phyloP scores from a whole-genome alignment of 2,329 filamentous ascomycete genomes.

The Phaeosphaeria sp. region DNA sequence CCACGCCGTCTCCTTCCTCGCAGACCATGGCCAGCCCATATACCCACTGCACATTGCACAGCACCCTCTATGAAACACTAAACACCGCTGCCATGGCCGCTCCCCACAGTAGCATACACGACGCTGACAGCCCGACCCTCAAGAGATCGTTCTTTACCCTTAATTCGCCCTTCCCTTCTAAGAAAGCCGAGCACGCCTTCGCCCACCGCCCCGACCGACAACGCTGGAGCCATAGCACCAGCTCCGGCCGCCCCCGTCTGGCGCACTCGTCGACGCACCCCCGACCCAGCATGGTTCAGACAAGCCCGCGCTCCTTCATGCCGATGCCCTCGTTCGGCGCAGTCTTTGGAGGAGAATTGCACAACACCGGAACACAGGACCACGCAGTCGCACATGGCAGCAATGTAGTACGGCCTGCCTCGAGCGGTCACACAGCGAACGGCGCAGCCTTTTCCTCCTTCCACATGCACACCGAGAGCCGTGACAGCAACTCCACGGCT shows the following conservation, averaged over 20 bases:
- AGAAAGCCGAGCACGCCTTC: slow-evolving; percentile 31
- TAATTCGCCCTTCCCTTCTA: slow-evolving; percentile 44
- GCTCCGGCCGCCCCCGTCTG: slow-evolving; percentile 26
- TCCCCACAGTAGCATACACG: slow-evolving; percentile 28
- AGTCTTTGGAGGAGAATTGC: slow-evolving; percentile 70
- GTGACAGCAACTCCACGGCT: slow-evolving; percentile 80
- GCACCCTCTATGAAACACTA: slow-evolving; percentile 5
- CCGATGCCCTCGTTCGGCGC: slow-evolving; percentile 78
- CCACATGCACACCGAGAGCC: slow-evolving; percentile 71
- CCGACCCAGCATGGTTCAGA: slow-evolving; percentile 48
- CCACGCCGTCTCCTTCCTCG: slow-evolving; percentile 12
- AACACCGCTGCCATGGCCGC: slow-evolving; percentile 31
- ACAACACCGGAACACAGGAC: slow-evolving; percentile 55
- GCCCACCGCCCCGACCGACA: slow-evolving; percentile 13
- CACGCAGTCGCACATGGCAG: slow-evolving; percentile 47
- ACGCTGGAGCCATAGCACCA: slow-evolving; percentile 22
- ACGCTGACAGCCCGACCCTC: slow-evolving; percentile 45
- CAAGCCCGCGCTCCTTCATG: slow-evolving; percentile 44
- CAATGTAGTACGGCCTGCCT: slow-evolving; percentile 41
- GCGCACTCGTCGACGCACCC: slow-evolving; percentile 18
- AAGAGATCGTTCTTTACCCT: slow-evolving; percentile 45
- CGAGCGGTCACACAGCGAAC: slow-evolving; percentile 43
- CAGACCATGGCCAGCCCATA: slow-evolving; percentile 8
- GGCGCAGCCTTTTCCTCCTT: slow-evolving; percentile 49
- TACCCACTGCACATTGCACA: slow-evolving; percentile 7